Evolutionary conservation across 2,329 filamentous ascomycete species (phyloP).

Genomic region (Rhinocladiella mackenziei): DNA sequence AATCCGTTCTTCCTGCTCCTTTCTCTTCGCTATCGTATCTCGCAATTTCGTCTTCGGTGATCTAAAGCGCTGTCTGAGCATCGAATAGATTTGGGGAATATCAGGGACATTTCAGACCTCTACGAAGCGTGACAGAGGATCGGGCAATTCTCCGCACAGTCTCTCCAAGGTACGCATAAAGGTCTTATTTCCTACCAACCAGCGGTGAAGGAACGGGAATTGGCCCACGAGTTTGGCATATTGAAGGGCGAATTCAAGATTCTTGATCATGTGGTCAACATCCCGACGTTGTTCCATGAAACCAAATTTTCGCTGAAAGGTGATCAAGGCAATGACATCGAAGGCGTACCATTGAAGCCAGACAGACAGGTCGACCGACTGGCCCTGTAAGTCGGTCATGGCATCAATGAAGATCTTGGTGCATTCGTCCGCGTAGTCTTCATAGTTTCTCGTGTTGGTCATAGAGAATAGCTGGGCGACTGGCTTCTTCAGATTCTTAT

Average conservation of each 20-base stretch:
- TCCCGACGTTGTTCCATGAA: constrained; percentile 33
- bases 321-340: constrained; percentile 34
- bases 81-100: background rate
- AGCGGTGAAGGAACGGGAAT: constrained; percentile 1
- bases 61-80: background rate
- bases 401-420: constrained; percentile 7
- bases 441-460: constrained; percentile 46
- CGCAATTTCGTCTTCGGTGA: constrained; percentile 6
- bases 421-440: constrained; percentile 43
- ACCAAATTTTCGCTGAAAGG: constrained; percentile 34
- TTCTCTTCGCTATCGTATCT: constrained; percentile 7
- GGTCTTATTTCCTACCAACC: constrained; percentile 1
- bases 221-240: constrained; percentile 1
- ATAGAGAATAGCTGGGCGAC: constrained; percentile 47
- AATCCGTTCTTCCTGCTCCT: constrained; percentile 7
- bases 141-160: background rate
- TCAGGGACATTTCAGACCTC: background rate
- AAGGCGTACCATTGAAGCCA: constrained; percentile 41
- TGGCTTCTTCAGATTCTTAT: constrained; percentile 31
- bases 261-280: constrained; percentile 30
- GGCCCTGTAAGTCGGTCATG: constrained; percentile 7
- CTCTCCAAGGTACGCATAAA: background rate
- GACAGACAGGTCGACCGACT: constrained; percentile 32
- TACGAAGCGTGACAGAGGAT: constrained; percentile 1
- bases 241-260: background rate